Base-by-base conservation (phyloP, 345 rosid species). In the Euphorbia lathyris region DNA sequence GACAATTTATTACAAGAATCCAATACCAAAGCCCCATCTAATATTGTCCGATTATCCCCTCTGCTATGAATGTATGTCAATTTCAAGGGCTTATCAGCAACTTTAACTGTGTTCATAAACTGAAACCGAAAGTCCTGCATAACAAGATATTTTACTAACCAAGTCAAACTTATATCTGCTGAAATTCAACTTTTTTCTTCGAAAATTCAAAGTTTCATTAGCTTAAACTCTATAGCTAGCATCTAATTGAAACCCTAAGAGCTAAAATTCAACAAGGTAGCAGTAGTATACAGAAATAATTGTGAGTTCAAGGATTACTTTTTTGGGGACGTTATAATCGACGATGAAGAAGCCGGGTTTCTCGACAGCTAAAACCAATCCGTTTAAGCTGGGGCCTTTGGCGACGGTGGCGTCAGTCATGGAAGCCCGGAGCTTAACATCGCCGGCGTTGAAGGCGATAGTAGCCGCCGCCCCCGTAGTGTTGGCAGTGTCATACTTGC, bases 91-190 rank as follows among this genome's bases (percentile, higher is more conserved):
- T 91, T 93, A 73, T 93, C 89, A 4, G 72, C 92, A 70, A 91
- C 73, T 75, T 65, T 86, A 32, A 88, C 78, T 0, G 85, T 76
- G 84, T 88, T 93, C 97, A 93, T 93, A 69, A 93, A 93, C 90
- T 89, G 98, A 79, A 93, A 93, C 79, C 90, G 82, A 61, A 89
- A 83, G 76, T 93, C 97, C 98, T 91, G 85, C 72, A 63, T 66
- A 69, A 29, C 34, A 60, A 57, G 13, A 65, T 64, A 36, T 14
- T n/a, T 13, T 3, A 64, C 12, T 7, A 43, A 64, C 6, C 0
- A 27, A 12, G 32, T 45, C 66, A 58, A 69, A 4, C 51, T 17
- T 65, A 17, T 45, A 1, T 13, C 19, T 5, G 12, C 9, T 17
- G 22, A 16, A 60, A 9, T 69, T 58, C 58, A 13, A 30, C 17